These are phyloP conservation scores for Aspergillus olivimuriae DNA, from an alignment of 495 filamentous ascomycete species.

Conservation along the genomic window DNA sequence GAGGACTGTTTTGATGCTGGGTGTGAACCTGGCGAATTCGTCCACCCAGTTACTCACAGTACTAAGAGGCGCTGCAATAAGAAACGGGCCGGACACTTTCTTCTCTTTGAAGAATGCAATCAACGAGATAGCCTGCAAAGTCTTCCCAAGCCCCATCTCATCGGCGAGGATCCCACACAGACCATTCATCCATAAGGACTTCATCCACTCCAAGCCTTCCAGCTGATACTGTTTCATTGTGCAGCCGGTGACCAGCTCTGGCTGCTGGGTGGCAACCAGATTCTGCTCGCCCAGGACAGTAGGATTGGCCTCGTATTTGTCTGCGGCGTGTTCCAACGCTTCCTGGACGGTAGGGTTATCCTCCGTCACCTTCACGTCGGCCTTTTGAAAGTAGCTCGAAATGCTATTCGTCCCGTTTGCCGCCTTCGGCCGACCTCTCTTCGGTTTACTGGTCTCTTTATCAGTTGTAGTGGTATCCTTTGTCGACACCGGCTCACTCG, in stretches of 20 bases:
- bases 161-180: constrained; percentile 93
- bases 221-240: constrained; percentile 92
- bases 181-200: constrained; percentile 81
- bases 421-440: constrained; percentile 20
- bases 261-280: constrained; percentile 75
- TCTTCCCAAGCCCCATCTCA: constrained; percentile 97
- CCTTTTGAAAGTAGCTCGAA: constrained; percentile 53
- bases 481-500: constrained; percentile 16
- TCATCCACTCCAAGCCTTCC: constrained; percentile 90
- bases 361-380: constrained; percentile 45
- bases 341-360: constrained; percentile 46
- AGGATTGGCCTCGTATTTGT: constrained; percentile 51
- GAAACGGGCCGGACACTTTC: constrained; percentile 77
- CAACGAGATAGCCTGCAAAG: constrained; percentile 87
- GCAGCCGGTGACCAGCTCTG: constrained; percentile 75
- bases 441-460: constrained; percentile 8
- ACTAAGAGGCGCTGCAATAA: constrained; percentile 85
- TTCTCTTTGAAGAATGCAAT: constrained; percentile 85
- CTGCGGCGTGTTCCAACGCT: constrained; percentile 48
- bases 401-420: constrained; percentile 40
- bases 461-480: no score
- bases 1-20: constrained; percentile 74
- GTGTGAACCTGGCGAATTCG: constrained; percentile 87
- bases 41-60: constrained; percentile 96
- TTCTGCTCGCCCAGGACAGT: constrained; percentile 68